Evolutionary conservation across 2,329 filamentous ascomycete species (phyloP).

Genomic region (Fusarium liriodendri): DNA sequence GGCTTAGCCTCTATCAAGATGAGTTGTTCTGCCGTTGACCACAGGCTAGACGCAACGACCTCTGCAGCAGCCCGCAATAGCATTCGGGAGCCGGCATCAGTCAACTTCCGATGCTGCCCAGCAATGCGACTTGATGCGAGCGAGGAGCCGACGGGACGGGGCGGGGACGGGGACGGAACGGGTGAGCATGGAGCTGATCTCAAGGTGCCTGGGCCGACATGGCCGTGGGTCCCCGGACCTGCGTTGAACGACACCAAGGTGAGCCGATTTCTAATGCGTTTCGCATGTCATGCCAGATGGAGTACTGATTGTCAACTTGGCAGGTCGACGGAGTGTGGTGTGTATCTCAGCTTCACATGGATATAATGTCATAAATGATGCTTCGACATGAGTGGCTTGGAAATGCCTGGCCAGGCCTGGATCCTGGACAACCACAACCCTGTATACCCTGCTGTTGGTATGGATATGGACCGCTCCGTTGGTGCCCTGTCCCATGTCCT

Average conservation of each 20-base stretch:
- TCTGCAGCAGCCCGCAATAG: not conserved
- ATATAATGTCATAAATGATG: not conserved
- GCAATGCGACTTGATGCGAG: not conserved
- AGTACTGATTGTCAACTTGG: not conserved
- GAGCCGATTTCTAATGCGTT: not conserved
- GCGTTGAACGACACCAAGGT: not conserved
- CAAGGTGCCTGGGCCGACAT: not conserved
- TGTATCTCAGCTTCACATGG: constrained; percentile 1
- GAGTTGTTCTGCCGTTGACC: constrained; percentile 16
- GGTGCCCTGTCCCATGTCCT: constrained; percentile 10
- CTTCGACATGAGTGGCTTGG: constrained; percentile 17
- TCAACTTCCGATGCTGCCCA: not conserved
- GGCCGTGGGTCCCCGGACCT: not conserved
- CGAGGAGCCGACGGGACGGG: not conserved
- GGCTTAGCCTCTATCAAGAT: constrained; percentile 30
- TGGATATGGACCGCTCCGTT: not conserved
- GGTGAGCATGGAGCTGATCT: not conserved
- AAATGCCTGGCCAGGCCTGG: not conserved
- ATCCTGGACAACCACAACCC: not conserved
- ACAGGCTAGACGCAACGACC: not conserved
- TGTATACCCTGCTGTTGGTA: not conserved
- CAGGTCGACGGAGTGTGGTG: not conserved
- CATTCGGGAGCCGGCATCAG: constrained; percentile 6
- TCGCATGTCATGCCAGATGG: not conserved
- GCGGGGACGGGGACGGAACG: not conserved